A percentile compares a stretch with the other conserved stretches of the same genome.
phyloP scores from a whole-genome alignment of 495 filamentous ascomycete genomes.

The Podospora pseudopauciseta region DNA sequence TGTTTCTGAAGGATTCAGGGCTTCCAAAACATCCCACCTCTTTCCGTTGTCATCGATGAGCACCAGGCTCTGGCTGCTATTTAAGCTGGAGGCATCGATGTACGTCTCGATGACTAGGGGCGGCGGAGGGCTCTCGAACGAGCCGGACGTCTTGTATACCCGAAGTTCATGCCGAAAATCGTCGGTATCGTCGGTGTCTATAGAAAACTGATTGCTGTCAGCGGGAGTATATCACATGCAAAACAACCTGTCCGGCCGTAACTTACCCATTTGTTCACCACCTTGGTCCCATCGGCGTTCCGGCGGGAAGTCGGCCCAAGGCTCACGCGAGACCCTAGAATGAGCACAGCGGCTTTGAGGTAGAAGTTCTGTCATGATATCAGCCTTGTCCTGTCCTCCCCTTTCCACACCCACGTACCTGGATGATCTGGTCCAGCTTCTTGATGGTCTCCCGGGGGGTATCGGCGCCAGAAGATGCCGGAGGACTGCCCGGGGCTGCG shows the following conservation, averaged over 20 bases:
- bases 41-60: constrained; percentile 84
- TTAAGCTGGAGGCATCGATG: constrained; percentile 75
- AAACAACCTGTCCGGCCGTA: too few relatives aligned
- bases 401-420: constrained; percentile 52
- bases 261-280: constrained; percentile 90
- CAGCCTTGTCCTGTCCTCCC: constrained; percentile 7
- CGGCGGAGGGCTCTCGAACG: constrained; percentile 71
- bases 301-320: constrained; percentile 58
- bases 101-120: constrained; percentile 88
- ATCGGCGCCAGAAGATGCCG: constrained; percentile 38
- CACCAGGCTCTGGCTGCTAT: constrained; percentile 80
- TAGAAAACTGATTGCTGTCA: constrained; percentile 66
- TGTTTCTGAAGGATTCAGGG: constrained; percentile 62
- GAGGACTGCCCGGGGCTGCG: constrained; percentile 37
- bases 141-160: constrained; percentile 74
- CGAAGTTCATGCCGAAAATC: constrained; percentile 73
- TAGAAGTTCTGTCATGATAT: constrained; percentile 69
- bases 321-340: constrained; percentile 72
- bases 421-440: constrained; percentile 86
- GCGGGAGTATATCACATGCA: too few relatives aligned
- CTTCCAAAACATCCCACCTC: constrained; percentile 86
- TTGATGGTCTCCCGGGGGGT: constrained; percentile 57
- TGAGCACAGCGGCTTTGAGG: constrained; percentile 80
- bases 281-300: constrained; percentile 48
- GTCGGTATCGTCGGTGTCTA: constrained; percentile 90